Evolutionary conservation across 495 filamentous ascomycete genomes (phyloP), one percentile per base, ranked within the genome.

Genomic region (Xylona heveae): DNA sequence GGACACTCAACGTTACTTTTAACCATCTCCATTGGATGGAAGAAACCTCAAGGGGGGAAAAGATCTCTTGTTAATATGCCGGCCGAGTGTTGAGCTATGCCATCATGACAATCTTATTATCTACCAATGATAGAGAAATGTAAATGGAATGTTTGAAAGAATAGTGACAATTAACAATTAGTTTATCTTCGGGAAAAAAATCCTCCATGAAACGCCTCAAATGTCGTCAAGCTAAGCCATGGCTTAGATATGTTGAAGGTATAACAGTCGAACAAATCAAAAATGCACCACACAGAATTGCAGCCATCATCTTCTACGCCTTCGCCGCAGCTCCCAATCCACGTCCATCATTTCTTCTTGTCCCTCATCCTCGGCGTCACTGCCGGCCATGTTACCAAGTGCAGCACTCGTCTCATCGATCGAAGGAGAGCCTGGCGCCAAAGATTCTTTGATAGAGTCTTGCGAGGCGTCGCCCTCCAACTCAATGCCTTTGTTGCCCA

Each of bases 401-500:
- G 13, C 31, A 8, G 10, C 15, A 10, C 14, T 6, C 10, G 17
- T 19, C 23, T 31, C 13, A 1, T 19, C 31, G 16, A 14, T 2
- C 12, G 2, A 15, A 24, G 10, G 3, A 10, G 8, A 3, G 9
- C 16, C 5, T 24, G 31, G 5, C 16, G 22, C 18, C 8, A 23
- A 19, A 4, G 22, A 8, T 2, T 6, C 15, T 12, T 8, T 7
- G 23, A 13, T 7, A 25, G 23, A 25, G 23, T 13, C 8, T 25
- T 8, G 23, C 8, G 23, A 13, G 23, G 8, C 23, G 8, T 25
- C 23, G 7, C 13, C 23, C 13, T 25, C 8, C 23, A 25, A 25
- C 40, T 67, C 63, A 21, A 66, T 65, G 5, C 64, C 62, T 26
- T 66, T 68, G 40, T 72, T 68, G 1, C 68, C 66, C 24, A 77